Conservation (phyloP, 805 yeast genomes). For the Teunomyces lycoperdinae region DNA sequence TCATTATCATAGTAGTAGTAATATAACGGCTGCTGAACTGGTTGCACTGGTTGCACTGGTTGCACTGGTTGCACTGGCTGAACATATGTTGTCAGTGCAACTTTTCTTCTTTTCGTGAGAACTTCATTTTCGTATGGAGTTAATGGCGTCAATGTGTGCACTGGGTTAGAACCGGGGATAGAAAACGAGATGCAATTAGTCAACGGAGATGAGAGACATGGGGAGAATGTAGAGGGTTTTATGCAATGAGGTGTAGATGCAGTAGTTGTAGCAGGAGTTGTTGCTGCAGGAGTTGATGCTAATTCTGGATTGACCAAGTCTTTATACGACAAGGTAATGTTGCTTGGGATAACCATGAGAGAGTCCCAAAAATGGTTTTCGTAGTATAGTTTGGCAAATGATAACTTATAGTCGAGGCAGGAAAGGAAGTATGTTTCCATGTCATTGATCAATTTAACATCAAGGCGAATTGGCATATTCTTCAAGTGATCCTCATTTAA, state of each 20-base stretch:
- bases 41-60: not conserved
- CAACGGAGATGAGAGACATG: slow-evolving; percentile 5
- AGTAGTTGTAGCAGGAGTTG: slow-evolving; percentile 9
- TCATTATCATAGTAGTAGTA: not conserved
- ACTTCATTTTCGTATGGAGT: slow-evolving; percentile 17
- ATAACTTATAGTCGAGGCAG: slow-evolving; percentile 25
- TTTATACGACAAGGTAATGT: not conserved
- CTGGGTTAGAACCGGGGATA: slow-evolving; percentile 1
- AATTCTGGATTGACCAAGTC: not conserved
- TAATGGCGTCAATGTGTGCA: slow-evolving; percentile 22
- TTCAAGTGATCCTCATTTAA: slow-evolving; percentile 3
- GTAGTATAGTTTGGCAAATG: slow-evolving; percentile 17
- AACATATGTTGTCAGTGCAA: not conserved
- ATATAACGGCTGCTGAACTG: not conserved
- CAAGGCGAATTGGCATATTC: not conserved
- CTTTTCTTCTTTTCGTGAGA: slow-evolving; percentile 1
- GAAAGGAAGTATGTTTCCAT: slow-evolving; percentile 28
- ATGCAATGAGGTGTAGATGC: slow-evolving; percentile 1
- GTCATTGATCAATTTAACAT: slow-evolving; percentile 20
- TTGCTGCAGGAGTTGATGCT: not conserved
- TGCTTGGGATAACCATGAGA: slow-evolving; percentile 8
- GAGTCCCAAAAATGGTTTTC: slow-evolving; percentile 25
- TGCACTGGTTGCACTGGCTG: not conserved
- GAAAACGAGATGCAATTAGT: slow-evolving; percentile 3
- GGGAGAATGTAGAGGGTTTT: not conserved